Base-by-base conservation (phyloP, 192 early-diverging fungal genomes). In the Coemansia javaensis region DNA sequence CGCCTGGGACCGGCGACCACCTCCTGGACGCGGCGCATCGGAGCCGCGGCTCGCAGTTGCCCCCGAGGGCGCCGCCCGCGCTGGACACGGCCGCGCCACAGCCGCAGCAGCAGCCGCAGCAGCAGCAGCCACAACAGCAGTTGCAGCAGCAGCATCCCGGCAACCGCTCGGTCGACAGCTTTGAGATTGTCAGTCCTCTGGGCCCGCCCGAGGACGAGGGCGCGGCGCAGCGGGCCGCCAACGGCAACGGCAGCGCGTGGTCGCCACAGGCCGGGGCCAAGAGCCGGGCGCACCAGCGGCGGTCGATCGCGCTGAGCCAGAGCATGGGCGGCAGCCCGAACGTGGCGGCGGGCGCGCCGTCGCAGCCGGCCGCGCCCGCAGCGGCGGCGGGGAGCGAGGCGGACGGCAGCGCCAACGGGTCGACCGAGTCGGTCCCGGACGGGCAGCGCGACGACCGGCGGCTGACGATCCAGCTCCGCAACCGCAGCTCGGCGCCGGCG, bases 381-480 rank as follows among this genome's bases (percentile, higher is more conserved):
- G 41, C 33, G 24, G 22, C 25, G 37, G 42, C 45, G 12, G 23
- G 42, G n/a, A n/a, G n/a, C n/a, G n/a, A 30, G 1, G 7, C 28
- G 7, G 28, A 30, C 28, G 28, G 1, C 28, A 9, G 10, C 8
- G 9, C 28, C 1, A 10, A 4, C 5, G 28, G 28, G 28, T 30
- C 28, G 28, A 10, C 28, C 28, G 28, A 30, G 28, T 30, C 28
- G 28, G 5, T 9, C 7, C 28, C 28, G 5, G 28, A 30, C 7
- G 28, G 28, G 11, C 33, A 45, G 43, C 56, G 33, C 18, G 65
- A 69, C 42, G 66, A 77, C 49, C 40, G 47, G 50, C 58, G 74
- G 7, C 44, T 77, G 46, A 77, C 75, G 4, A 77, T 77, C 28
- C 63, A 66, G 49, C 64, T 77, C 25, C 67, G 75, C 48, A 77